These are phyloP conservation scores for Periglandula ipomoeae DNA, from an alignment of 2,329 filamentous ascomycete species.

Conservation along the genomic window DNA sequence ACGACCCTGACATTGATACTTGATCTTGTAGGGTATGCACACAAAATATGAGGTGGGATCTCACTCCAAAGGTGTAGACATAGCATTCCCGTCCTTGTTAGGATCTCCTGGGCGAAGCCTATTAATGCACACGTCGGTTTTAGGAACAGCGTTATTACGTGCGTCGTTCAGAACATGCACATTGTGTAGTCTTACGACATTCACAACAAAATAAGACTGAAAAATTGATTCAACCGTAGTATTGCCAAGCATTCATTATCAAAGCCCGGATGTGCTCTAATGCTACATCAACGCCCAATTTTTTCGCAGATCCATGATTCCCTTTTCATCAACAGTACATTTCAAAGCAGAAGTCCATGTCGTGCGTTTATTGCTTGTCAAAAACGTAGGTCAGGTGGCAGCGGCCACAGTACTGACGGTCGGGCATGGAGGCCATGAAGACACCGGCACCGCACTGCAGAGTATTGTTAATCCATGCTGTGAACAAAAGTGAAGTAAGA, in stretches of 20 bases:
- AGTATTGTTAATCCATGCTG: too few relatives aligned
- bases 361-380: constrained; percentile 50
- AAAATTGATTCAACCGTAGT: constrained; percentile 1
- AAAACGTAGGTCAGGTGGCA: constrained; percentile 68
- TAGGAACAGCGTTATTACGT: too few relatives aligned
- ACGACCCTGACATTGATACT: too few relatives aligned
- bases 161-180: not conserved
- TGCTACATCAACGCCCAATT: constrained; percentile 35
- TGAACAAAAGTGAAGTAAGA: not conserved
- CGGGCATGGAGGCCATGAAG: constrained; percentile 99
- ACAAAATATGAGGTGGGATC: too few relatives aligned
- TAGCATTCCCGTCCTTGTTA: too few relatives aligned
- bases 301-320: constrained; percentile 22
- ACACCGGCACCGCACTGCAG: constrained; percentile 98
- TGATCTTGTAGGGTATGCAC: too few relatives aligned
- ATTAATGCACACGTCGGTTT: too few relatives aligned
- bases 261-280: constrained; percentile 30
- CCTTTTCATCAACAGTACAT: constrained; percentile 21
- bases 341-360: constrained; percentile 19
- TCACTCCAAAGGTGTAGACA: too few relatives aligned
- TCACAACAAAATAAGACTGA: not conserved
- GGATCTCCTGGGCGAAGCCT: too few relatives aligned
- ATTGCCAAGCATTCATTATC: constrained; percentile 30
- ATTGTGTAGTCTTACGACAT: not conserved
- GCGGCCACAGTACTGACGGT: constrained; percentile 90